Evolutionary conservation across 139 green algal species (phyloP).

Genomic region (Yamagishiella unicocca): DNA sequence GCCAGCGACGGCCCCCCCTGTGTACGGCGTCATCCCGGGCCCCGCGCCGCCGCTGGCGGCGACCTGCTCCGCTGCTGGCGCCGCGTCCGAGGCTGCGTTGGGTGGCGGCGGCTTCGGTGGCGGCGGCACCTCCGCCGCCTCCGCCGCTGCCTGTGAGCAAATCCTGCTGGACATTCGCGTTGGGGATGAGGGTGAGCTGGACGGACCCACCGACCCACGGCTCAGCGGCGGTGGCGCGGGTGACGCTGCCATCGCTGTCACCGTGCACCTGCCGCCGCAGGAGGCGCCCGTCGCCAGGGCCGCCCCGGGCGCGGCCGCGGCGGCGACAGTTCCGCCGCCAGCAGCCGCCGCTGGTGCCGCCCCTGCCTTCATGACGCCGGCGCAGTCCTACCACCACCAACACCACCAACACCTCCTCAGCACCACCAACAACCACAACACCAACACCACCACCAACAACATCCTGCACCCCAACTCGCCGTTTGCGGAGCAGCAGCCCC

Average conservation of each 20-base stretch:
- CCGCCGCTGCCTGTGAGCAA: neutral
- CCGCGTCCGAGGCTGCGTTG: neutral
- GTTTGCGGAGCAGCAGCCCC: slow-evolving; percentile 1
- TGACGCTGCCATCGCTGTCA: neutral
- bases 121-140: neutral
- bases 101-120: neutral
- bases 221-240: neutral
- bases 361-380: neutral
- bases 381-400: neutral
- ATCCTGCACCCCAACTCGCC: neutral
- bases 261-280: neutral
- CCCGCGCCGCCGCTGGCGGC: neutral
- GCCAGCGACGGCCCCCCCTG: too few species aligned
- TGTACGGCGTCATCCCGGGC: neutral
- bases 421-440: neutral
- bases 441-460: neutral
- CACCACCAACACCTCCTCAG: neutral
- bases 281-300: neutral
- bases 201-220: neutral
- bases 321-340: neutral
- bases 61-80: neutral
- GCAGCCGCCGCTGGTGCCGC: neutral
- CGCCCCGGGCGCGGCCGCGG: neutral
- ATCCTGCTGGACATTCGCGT: slow-evolving; percentile 39
- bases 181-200: slow-evolving; percentile 9